Evolutionary conservation across 1,284 basidiomycete genomes (phyloP), one percentile per base, ranked within the genome.

Genomic region (Tylopilus sp.): DNA sequence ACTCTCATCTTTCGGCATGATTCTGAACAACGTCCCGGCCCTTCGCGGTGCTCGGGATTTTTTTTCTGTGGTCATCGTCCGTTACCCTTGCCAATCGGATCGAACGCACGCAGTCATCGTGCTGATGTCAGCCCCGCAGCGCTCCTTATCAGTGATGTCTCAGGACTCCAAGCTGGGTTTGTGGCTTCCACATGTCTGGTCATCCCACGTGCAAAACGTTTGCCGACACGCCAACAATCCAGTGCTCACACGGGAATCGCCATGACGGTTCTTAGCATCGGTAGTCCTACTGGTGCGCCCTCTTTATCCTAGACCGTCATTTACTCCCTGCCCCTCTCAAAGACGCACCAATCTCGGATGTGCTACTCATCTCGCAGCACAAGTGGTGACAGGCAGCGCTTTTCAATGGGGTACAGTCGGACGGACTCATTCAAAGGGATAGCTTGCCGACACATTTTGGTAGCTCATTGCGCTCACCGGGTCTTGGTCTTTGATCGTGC

Each of bases 11-110:
- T 42, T 69, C 29, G 52, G 61, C 23, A 66, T 64, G 61, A 59
- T 58, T n/a, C 44, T 69, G 26, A 49, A 21, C 16, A 37, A 31
- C 30, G 11, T 54, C 6, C 40, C 51, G 7, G 51, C 63, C 1
- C n/a, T 53, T 67, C 18, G 55, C 59, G 13, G 42, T 48, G 1
- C 42, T 70, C 13, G 58, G 57, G 3, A 43, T 41, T 76, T 0
- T 64, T 74, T 19, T 70, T 69, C 46, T 57, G 67, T 15, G 75
- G 74, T 13, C n/a, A 57, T n/a, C 67, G 73, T 72, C 33, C 43
- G 69, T 63, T 13, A 5, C 29, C 3, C 4, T 51, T 31, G 15
- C 16, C 21, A 6, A 21, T 16, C 3, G 21, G 21, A 16, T 43
- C 48, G n/a, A 52, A 48, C 15, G 5, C 15, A 12, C 34, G 5